Evolutionary conservation across 257 asterid genomes (phyloP).

Genomic region (Pogostemon cablin): DNA sequence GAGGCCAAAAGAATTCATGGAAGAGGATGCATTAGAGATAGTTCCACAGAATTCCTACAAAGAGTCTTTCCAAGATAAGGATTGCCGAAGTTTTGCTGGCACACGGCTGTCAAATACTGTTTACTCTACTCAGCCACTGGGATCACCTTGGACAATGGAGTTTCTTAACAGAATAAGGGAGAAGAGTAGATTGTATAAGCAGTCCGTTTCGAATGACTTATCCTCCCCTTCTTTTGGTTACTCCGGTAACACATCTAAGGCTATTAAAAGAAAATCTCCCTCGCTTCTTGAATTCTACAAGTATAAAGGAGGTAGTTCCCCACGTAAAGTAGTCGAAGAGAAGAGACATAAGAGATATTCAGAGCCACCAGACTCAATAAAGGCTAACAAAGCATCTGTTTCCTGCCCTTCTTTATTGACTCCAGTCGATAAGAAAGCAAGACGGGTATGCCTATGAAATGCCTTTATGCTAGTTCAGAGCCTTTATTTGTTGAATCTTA

Average conservation of each 20-base stretch:
- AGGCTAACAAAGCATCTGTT: conserved; percentile 53
- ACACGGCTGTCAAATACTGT: conserved; percentile 77
- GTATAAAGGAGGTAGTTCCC: conserved; percentile 62
- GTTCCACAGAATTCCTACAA: conserved; percentile 38
- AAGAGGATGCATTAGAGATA: conserved; percentile 40
- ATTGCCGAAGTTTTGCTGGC: conserved; percentile 42
- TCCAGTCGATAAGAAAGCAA: conserved; percentile 87
- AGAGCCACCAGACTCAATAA: conserved; percentile 46
- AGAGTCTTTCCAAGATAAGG: conserved; percentile 42
- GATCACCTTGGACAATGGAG: conserved; percentile 90
- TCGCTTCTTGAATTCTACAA: conserved; percentile 75
- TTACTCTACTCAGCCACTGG: conserved; percentile 57
- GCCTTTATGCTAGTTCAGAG: conserved; percentile 24
- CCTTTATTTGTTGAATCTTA: conserved; percentile 27
- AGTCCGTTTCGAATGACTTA: conserved; percentile 55
- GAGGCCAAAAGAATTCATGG: conserved; percentile 39
- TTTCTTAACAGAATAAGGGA: conserved; percentile 89
- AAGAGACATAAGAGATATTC: conserved; percentile 57
- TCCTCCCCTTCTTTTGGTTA: conserved; percentile 53
- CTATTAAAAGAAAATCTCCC: conserved; percentile 77
- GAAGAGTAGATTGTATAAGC: conserved; percentile 73
- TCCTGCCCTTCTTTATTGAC: conserved; percentile 55
- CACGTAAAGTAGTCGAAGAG: conserved; percentile 50
- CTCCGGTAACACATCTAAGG: conserved; percentile 48
- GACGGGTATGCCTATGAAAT: conserved; percentile 54